A percentile compares a stretch with the other conserved stretches of the same genome.
Conservation (phyloP, 306 rosid genomes). For the Gynostemma pentaphyllum region DNA sequence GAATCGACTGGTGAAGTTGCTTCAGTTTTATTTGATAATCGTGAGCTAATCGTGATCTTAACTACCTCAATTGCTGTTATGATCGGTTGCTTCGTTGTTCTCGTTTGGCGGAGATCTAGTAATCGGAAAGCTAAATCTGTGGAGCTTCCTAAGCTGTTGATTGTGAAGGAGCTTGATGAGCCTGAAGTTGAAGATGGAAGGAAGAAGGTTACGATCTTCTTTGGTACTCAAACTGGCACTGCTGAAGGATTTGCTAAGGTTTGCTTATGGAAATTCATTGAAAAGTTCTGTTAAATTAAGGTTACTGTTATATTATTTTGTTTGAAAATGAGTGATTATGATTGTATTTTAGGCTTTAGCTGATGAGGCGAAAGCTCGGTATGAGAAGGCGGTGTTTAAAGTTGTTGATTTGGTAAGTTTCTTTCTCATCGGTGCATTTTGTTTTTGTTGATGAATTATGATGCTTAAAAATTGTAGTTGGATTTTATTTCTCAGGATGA, state of each 20-base stretch:
- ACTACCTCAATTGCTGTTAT: constrained; percentile 83
- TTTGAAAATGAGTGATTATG: not conserved
- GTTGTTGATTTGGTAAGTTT: constrained; percentile 72
- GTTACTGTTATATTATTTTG: no score
- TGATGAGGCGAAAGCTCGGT: constrained; percentile 83
- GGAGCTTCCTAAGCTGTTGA: constrained; percentile 38
- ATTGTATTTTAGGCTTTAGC: constrained; percentile 53
- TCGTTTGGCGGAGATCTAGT: constrained; percentile 69
- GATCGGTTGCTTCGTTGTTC: constrained; percentile 66
- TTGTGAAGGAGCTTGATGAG: constrained; percentile 32
- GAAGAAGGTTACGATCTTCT: constrained; percentile 78
- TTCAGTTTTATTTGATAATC: constrained; percentile 52
- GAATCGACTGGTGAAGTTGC: constrained; percentile 23
- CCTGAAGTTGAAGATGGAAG: constrained; percentile 63
- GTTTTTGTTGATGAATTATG: not conserved
- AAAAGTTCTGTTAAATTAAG: not conserved
- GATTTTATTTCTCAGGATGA: constrained; percentile 47
- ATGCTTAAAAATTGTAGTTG: constrained; percentile 2
- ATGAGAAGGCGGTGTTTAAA: constrained; percentile 64
- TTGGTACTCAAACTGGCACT: constrained; percentile 96
- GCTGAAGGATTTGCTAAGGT: constrained; percentile 99
- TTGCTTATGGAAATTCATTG: not conserved
- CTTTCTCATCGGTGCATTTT: not conserved
- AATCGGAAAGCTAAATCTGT: constrained; percentile 22
- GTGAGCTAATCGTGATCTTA: constrained; percentile 43